phyloP scores from a whole-genome alignment of 2,329 filamentous ascomycete genomes.

The Stromatinia cepivora region DNA sequence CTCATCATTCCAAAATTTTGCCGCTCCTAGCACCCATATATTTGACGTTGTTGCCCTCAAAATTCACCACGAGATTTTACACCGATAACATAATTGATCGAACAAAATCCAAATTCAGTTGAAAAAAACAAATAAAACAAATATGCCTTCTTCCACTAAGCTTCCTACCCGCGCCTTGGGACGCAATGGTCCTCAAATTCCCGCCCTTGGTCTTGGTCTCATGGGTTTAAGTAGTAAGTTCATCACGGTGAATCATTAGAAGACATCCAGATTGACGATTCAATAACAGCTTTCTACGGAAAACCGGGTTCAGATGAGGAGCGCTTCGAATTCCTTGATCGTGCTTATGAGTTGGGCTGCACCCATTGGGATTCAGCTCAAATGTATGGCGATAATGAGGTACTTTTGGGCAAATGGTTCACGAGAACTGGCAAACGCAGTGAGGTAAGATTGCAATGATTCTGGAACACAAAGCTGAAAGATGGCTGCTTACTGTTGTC shows the following conservation, averaged over 20 bases:
- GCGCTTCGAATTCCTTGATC: slow-evolving; percentile 43
- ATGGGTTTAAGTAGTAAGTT: slow-evolving; percentile 26
- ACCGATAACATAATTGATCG: neutral
- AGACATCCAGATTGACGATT: neutral
- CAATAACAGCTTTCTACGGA: slow-evolving; percentile 37
- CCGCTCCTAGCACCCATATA: neutral
- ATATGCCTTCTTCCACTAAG: slow-evolving; percentile 22
- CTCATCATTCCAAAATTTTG: slow-evolving; percentile 3
- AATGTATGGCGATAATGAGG: slow-evolving; percentile 46
- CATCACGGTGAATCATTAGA: no score
- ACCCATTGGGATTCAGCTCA: slow-evolving; percentile 41
- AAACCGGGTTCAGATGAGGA: slow-evolving; percentile 39
- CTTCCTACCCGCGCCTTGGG: slow-evolving; percentile 26
- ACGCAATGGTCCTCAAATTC: slow-evolving; percentile 25
- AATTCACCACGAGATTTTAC: neutral
- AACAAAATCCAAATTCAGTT: neutral
- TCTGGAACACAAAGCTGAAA: slow-evolving; percentile 41
- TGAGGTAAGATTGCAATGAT: neutral
- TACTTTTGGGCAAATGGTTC: slow-evolving; percentile 51
- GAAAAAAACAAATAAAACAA: neutral
- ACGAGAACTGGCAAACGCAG: slow-evolving; percentile 35
- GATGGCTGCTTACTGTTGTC: slow-evolving; percentile 30
- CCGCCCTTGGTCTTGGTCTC: slow-evolving; percentile 26
- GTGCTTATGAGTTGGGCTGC: slow-evolving; percentile 42
- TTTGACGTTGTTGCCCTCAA: neutral